Evolutionary conservation across 148 eudicot genomes (phyloP).

Genomic region (Pouteria glomerata): DNA sequence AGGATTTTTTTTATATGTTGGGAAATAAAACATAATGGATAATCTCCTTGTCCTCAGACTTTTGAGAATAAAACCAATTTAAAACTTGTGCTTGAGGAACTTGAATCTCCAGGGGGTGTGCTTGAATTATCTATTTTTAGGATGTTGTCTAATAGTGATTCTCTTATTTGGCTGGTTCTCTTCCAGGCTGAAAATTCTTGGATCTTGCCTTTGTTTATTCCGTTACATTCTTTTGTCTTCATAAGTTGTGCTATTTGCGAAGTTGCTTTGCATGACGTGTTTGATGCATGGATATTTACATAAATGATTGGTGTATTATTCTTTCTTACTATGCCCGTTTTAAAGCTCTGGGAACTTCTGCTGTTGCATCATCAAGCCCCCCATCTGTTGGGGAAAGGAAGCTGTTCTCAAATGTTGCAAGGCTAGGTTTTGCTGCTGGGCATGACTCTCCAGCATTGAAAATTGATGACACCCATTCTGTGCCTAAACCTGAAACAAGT

Average conservation of each 20-base stretch:
- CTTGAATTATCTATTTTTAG: not conserved
- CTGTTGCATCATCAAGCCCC: constrained; percentile 53
- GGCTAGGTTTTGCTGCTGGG: constrained; percentile 95
- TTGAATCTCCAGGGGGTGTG: not conserved
- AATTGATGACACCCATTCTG: constrained; percentile 30
- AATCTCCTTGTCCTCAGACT: not conserved
- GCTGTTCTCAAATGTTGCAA: constrained; percentile 76
- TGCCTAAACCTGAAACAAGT: constrained; percentile 31
- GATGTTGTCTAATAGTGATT: not conserved
- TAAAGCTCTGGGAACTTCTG: constrained; percentile 76
- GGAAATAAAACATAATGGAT: not conserved
- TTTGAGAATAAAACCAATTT: not conserved
- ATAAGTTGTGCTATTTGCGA: not conserved
- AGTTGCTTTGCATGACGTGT: not conserved
- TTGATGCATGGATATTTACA: not conserved
- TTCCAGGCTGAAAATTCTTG: not conserved
- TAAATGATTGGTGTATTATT: not conserved
- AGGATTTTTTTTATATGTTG: not conserved
- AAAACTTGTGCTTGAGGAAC: not conserved
- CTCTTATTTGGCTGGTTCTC: not conserved
- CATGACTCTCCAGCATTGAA: constrained; percentile 78
- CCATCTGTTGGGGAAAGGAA: constrained; percentile 46
- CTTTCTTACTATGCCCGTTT: constrained; percentile 7
- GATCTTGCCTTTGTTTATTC: not conserved
- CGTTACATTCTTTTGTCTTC: not conserved